phyloP scores from a whole-genome alignment of 305 asterid genomes.

The Solanum hybrid region DNA sequence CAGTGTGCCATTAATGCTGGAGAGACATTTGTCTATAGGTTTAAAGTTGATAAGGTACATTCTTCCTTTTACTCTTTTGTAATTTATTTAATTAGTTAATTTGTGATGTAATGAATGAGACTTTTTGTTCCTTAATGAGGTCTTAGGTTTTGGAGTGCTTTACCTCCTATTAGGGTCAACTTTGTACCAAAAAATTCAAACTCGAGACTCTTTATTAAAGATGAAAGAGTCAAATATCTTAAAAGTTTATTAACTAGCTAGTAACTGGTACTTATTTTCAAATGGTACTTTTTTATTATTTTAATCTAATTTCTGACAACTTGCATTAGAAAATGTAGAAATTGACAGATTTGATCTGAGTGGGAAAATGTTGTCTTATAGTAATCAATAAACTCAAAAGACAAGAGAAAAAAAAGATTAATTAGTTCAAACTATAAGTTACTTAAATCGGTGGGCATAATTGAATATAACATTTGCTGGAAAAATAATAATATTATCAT shows the following conservation, averaged over 20 bases:
- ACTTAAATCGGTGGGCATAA: neutral
- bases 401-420: neutral
- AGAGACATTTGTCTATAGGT: constrained; percentile 55
- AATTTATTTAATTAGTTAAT: neutral
- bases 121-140: fast-evolving
- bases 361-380: neutral
- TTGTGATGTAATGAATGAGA: neutral
- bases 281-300: neutral
- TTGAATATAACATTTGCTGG: neutral
- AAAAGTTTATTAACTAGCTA: neutral
- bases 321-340: neutral
- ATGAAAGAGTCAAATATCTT: no score
- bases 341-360: neutral
- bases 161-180: neutral
- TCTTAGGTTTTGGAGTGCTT: neutral
- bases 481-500: neutral
- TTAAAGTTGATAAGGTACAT: constrained; percentile 52
- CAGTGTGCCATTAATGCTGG: constrained; percentile 78
- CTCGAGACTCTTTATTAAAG: fast-evolving
- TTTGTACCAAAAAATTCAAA: fast-evolving
- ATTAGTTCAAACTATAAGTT: neutral
- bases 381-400: neutral
- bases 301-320: neutral
- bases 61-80: neutral
- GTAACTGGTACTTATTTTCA: neutral